These are phyloP conservation scores for Leonotis leonurus DNA, from an alignment of 257 asterid species.

Conservation along the genomic window DNA sequence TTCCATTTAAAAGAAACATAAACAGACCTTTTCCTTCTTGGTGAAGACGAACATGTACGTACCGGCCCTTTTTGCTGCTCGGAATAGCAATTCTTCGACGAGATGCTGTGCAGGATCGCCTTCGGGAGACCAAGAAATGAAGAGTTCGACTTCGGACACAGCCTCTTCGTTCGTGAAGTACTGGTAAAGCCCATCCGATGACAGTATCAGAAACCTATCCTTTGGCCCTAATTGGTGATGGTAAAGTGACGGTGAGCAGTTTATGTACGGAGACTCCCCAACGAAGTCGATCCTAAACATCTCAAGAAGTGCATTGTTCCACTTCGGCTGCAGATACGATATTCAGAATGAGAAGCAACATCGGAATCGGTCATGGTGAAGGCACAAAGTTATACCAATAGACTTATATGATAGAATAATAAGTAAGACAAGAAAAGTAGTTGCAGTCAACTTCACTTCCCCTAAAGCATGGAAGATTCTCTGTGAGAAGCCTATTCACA, in stretches of 20 bases:
- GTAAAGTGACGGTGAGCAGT: slow-evolving; percentile 66
- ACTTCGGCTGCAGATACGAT: slow-evolving; percentile 65
- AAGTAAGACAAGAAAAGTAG: background rate
- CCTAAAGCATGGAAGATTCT: slow-evolving; percentile 1
- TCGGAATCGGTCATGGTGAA: background rate
- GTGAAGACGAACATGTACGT: background rate
- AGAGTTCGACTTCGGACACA: slow-evolving; percentile 73
- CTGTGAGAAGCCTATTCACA: background rate
- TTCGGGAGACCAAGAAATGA: slow-evolving; percentile 84
- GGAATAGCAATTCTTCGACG: slow-evolving; percentile 76
- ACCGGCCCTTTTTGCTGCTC: slow-evolving; percentile 96
- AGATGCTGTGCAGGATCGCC: slow-evolving; percentile 99
- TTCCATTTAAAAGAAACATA: background rate
- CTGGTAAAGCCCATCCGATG: slow-evolving; percentile 91
- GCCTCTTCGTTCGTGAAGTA: slow-evolving; percentile 98
- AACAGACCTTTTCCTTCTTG: background rate
- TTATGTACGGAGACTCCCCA: slow-evolving; percentile 66
- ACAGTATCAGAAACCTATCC: slow-evolving; percentile 68
- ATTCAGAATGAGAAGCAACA: slow-evolving; percentile 6
- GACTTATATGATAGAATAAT: background rate
- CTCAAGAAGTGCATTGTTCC: slow-evolving; percentile 84
- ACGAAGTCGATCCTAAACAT: slow-evolving; percentile 73
- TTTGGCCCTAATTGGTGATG: slow-evolving; percentile 70
- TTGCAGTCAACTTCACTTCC: background rate
- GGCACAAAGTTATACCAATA: background rate